Percentiles rank a stretch among this genome's conserved stretches.
These are phyloP conservation scores for Tulasnella sp. DNA, from an alignment of 768 basidiomycete genomes.

Conservation along the genomic window DNA sequence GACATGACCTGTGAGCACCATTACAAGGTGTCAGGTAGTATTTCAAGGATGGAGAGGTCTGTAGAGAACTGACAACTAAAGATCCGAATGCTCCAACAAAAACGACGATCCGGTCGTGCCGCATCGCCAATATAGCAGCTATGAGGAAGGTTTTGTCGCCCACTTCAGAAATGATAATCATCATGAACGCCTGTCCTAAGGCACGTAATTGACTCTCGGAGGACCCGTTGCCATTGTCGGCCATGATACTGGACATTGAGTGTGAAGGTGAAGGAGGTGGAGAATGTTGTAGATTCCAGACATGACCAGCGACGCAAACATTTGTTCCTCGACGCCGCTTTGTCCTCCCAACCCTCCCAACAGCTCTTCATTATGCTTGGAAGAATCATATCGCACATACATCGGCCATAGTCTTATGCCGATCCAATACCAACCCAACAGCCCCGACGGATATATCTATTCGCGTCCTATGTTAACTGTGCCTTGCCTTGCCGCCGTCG, in stretches of 20 bases:
- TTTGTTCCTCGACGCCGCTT: background rate
- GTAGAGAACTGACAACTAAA: conserved; percentile 41
- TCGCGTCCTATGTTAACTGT: too few relatives aligned
- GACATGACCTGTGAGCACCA: conserved; percentile 63
- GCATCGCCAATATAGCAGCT: conserved; percentile 77
- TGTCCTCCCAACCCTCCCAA: background rate
- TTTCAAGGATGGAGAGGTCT: too few relatives aligned
- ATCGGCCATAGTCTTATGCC: background rate
- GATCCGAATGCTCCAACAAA: conserved; percentile 84
- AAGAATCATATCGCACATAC: background rate
- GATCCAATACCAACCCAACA: background rate
- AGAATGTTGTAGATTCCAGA: background rate
- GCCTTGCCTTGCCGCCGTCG: too few relatives aligned
- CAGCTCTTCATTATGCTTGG: background rate
- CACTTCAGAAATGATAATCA: conserved; percentile 89
- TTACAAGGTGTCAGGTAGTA: too few relatives aligned
- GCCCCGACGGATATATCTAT: background rate
- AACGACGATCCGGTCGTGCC: conserved; percentile 68
- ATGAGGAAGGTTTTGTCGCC: conserved; percentile 92
- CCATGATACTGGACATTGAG: background rate
- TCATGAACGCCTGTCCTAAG: conserved; percentile 67
- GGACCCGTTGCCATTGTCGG: background rate
- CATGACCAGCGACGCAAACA: background rate
- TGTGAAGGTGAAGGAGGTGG: background rate
- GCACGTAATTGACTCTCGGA: conserved; percentile 34